A percentile compares a stretch with the other conserved stretches of the same genome.
phyloP scores from a whole-genome alignment of 352 stramenopile species.

The Phytopythium ostracodes region DNA sequence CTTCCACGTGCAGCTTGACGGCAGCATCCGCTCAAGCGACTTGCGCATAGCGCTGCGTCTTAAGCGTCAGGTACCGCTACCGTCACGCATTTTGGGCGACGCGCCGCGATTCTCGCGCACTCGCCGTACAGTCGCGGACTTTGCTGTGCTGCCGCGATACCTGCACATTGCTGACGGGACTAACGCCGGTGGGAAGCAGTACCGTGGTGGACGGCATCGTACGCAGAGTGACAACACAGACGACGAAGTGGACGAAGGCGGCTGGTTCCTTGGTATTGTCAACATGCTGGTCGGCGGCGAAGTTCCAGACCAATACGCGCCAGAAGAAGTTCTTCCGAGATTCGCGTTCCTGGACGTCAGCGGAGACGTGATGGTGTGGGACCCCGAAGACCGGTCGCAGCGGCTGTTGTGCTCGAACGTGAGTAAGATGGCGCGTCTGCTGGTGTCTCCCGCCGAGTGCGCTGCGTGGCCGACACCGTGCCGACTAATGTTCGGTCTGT shows the following conservation, averaged over 20 bases:
- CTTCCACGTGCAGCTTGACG: constrained; percentile 31
- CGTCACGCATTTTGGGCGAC: constrained; percentile 24
- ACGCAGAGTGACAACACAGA: constrained; percentile 32
- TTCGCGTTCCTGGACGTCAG: constrained; percentile 51
- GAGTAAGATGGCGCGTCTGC: constrained; percentile 53
- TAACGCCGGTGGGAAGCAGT: constrained; percentile 21
- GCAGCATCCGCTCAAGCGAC: constrained; percentile 41
- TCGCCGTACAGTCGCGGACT: constrained; percentile 16
- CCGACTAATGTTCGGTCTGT: constrained; percentile 63
- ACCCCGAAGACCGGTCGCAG: constrained; percentile 67
- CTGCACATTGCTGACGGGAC: constrained; percentile 48
- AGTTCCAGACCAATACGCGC: constrained; percentile 66
- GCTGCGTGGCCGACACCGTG: constrained; percentile 56
- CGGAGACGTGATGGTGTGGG: constrained; percentile 72
- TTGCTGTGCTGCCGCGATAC: constrained; percentile 53
- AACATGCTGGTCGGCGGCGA: constrained; percentile 58
- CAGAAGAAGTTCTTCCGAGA: constrained; percentile 62
- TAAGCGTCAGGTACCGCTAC: constrained; percentile 45
- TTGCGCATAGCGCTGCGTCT: constrained; percentile 32
- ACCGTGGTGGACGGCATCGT: constrained; percentile 6
- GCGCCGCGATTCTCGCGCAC: constrained; percentile 4
- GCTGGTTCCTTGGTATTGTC: constrained; percentile 63
- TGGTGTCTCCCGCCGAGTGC: constrained; percentile 35
- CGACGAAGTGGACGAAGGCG: constrained; percentile 39
- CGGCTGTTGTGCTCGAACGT: constrained; percentile 64